Evolutionary conservation across 139 green algal genomes (phyloP), one percentile per base, ranked within the genome.

Genomic region (Coccomyxa sp.): DNA sequence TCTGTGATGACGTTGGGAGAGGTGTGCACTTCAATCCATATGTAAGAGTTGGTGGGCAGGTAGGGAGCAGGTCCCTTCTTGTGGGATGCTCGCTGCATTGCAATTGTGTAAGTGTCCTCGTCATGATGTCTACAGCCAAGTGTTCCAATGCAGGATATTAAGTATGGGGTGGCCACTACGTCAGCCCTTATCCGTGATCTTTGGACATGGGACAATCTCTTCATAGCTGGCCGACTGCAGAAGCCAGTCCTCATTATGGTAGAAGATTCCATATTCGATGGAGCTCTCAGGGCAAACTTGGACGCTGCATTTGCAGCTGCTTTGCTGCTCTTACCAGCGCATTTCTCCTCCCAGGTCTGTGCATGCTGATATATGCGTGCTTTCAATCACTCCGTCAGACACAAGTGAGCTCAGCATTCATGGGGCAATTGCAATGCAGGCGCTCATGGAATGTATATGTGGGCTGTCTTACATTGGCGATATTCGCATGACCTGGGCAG

Each of bases 381-480:
- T 84, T 55, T 76, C 40, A 71, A 27, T 55, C 71, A 74, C 0
- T 41, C 34, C 9, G 24, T 50, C 35, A 24, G 8, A 4, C 69
- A 38, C n/a, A 27, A 27, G 0, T 73, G 9, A 29, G 6, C 10
- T 35, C 34, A 10, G 24, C 34, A 10, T 35, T 72, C 6, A 72
- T 36, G 10, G 31, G 64, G 34, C 18, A 36, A 33, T 72, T 72
- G 18, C 64, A 72, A 39, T 72, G 0, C 85, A 90, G 87, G 88
- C 96, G 24, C 77, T 98, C 74, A 85, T 92, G 35, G 54, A 70
- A n/a, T 76, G 79, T 16, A 82, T 98, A 0, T 91, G 88, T 41
- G 85, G 81, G 29, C 83, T 98, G 36, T 95, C 89, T 35, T 98
- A 98, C 82, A 72, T 76, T 16, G 94, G 94, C 0, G 94, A 98